Conservation (phyloP, 2,329 filamentous ascomycete species). For the Fonsecaea pugnacius region DNA sequence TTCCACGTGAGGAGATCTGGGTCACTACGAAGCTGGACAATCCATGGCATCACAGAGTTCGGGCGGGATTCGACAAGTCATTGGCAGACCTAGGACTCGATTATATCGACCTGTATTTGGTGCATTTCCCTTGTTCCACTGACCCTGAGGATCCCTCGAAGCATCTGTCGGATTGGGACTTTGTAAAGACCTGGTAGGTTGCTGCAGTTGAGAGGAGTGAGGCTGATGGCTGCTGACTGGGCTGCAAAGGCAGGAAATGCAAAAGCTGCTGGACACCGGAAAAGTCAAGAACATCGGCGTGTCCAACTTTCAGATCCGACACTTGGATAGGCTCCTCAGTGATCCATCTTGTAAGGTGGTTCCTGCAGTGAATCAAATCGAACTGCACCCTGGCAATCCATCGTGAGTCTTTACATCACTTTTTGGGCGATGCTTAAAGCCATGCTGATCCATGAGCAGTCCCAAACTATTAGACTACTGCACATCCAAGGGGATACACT, state of each 20-base stretch:
- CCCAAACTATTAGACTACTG: constrained; percentile 75
- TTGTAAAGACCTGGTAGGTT: constrained; percentile 43
- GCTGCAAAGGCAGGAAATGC: constrained; percentile 64
- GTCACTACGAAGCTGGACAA: constrained; percentile 86
- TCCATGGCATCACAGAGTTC: constrained; percentile 39
- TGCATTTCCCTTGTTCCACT: constrained; percentile 49
- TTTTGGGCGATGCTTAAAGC: background rate
- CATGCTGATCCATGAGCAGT: constrained; percentile 17
- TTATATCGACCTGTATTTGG: constrained; percentile 69
- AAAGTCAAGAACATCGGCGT: constrained; percentile 70
- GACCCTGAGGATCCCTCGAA: constrained; percentile 27
- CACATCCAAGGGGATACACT: constrained; percentile 72
- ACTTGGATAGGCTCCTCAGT: constrained; percentile 48
- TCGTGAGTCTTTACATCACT: constrained; percentile 15
- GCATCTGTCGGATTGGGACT: constrained; percentile 50
- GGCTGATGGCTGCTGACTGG: background rate
- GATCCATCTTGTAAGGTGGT: constrained; percentile 41
- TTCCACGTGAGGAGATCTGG: constrained; percentile 79
- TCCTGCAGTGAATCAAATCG: constrained; percentile 40
- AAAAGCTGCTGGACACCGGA: constrained; percentile 59
- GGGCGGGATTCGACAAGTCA: constrained; percentile 58
- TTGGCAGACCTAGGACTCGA: constrained; percentile 65
- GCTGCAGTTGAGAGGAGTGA: background rate
- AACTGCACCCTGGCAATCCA: constrained; percentile 38
- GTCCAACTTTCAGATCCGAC: constrained; percentile 64